Evolutionary conservation across 2,329 filamentous ascomycete genomes (phyloP).

Genomic region (Pestalotiopsis sp.): DNA sequence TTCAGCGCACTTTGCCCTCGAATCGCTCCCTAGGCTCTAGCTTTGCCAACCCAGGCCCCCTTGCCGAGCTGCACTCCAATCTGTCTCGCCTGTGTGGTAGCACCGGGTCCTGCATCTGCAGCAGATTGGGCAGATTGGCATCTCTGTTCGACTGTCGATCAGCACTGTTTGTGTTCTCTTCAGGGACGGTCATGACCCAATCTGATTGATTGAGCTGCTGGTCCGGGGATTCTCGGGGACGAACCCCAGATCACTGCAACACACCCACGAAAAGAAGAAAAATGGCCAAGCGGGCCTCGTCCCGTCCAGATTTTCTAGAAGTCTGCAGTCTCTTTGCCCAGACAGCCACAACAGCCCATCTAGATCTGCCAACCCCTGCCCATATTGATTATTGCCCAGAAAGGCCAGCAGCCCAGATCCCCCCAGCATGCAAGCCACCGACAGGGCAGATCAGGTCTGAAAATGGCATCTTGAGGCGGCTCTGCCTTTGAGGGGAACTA

Average conservation of each 20-base stretch:
- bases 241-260: neutral
- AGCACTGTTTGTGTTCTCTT: neutral
- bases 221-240: neutral
- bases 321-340: neutral
- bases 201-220: neutral
- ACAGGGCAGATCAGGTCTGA: neutral
- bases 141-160: neutral
- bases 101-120: no score
- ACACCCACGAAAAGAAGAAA: neutral
- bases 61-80: neutral
- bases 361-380: neutral
- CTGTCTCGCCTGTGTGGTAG: neutral
- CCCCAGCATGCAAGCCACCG: neutral
- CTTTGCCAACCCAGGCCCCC: neutral
- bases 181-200: neutral
- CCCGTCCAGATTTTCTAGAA: neutral
- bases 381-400: no score
- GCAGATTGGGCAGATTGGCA: neutral
- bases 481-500: neutral
- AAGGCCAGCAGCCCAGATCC: neutral
- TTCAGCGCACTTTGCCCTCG: neutral
- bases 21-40: no score
- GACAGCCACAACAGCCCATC: neutral
- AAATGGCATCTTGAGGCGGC: neutral
- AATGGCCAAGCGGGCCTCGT: neutral